Percentiles rank a stretch among this genome's conserved stretches.
Evolutionary conservation across 345 rosid genomes (phyloP).

Genomic region (Sapria himalayana): DNA sequence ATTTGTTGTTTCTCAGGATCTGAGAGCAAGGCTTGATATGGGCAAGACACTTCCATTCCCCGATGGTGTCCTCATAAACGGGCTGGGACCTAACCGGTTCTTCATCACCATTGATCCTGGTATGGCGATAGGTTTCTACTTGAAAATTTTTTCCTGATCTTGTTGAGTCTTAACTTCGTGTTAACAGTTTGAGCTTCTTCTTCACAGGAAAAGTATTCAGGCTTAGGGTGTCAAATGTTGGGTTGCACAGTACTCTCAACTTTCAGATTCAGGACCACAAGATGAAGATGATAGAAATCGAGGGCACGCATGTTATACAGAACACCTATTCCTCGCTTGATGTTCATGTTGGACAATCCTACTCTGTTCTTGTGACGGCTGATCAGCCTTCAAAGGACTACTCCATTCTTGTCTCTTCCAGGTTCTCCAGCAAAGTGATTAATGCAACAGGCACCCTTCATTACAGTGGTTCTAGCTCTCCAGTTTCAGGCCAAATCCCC

Average conservation of each 20-base stretch:
- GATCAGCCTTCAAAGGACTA: conserved; percentile 60
- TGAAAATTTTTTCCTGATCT: no score
- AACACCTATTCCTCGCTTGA: conserved; percentile 45
- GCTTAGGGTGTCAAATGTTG: conserved; percentile 80
- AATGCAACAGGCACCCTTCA: conserved; percentile 69
- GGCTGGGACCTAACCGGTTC: conserved; percentile 49
- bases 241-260: conserved; percentile 43
- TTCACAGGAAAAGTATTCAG: conserved; percentile 62
- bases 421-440: conserved; percentile 48
- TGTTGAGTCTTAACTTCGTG: background rate
- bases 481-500: conserved; percentile 67
- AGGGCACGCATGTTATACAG: conserved; percentile 83
- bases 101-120: conserved; percentile 64
- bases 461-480: conserved; percentile 47
- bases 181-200: no score
- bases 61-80: conserved; percentile 81
- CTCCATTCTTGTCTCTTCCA: conserved; percentile 51
- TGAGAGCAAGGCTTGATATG: conserved; percentile 32
- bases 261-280: conserved; percentile 76
- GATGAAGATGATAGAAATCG: conserved; percentile 72
- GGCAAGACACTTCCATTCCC: conserved; percentile 57
- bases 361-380: conserved; percentile 71
- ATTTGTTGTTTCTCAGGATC: conserved; percentile 16
- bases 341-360: conserved; percentile 78
- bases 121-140: no score